These are phyloP conservation scores for Aspergillus fructus DNA, from an alignment of 2,329 filamentous ascomycete genomes.

Conservation along the genomic window DNA sequence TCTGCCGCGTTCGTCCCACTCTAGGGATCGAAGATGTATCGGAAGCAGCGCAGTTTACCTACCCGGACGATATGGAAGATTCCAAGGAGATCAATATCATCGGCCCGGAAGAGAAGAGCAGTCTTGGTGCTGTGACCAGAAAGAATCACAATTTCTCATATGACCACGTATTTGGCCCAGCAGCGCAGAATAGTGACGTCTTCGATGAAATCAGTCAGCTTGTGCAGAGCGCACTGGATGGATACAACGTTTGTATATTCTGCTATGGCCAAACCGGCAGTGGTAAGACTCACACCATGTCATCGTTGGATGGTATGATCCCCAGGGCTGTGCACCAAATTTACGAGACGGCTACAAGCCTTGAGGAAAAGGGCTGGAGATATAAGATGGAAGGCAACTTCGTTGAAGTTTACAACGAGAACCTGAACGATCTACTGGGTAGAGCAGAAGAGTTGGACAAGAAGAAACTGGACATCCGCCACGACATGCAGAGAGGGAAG, in stretches of 20 bases:
- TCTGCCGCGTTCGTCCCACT: constrained; percentile 87
- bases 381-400: constrained; percentile 96
- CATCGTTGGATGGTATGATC: constrained; percentile 87
- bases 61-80: constrained; percentile 76
- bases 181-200: constrained; percentile 75
- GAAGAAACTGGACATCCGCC: constrained; percentile 85
- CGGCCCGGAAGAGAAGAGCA: constrained; percentile 80
- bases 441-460: constrained; percentile 69
- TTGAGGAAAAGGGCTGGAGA: constrained; percentile 89
- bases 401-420: constrained; percentile 97
- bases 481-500: constrained; percentile 78
- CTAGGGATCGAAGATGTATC: constrained; percentile 58
- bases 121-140: constrained; percentile 70
- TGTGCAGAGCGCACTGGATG: constrained; percentile 92
- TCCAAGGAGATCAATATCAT: constrained; percentile 82
- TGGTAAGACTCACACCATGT: constrained; percentile 97
- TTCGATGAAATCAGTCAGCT: constrained; percentile 97
- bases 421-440: constrained; percentile 84
- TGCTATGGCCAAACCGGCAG: constrained; percentile 97
- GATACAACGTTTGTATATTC: constrained; percentile 98
- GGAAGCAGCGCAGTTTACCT: constrained; percentile 70
- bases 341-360: constrained; percentile 77
- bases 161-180: constrained; percentile 84
- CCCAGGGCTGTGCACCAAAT: constrained; percentile 91
- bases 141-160: constrained; percentile 87